These are phyloP conservation scores for Penicillium janthinellum DNA, from an alignment of 2,329 filamentous ascomycete species.

Conservation along the genomic window DNA sequence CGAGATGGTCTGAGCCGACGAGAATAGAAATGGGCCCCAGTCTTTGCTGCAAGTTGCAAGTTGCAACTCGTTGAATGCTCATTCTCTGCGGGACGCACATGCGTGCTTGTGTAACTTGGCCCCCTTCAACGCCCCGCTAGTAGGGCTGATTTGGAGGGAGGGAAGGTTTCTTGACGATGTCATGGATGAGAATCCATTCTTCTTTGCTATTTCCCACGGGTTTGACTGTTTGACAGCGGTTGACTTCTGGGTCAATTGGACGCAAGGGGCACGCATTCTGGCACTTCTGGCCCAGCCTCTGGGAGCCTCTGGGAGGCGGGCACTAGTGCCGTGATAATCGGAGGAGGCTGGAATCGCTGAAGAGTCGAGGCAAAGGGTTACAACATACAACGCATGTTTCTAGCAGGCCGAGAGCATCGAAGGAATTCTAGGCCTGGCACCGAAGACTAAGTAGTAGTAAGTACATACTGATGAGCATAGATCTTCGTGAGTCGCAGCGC, in stretches of 20 bases:
- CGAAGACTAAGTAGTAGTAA: not conserved
- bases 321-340: not conserved
- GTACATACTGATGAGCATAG: not conserved
- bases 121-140: not conserved
- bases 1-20: not conserved
- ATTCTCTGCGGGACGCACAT: not conserved
- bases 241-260: conserved; percentile 1
- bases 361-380: not conserved
- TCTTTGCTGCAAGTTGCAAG: not conserved
- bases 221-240: not conserved
- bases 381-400: not conserved
- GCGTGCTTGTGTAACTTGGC: conserved; percentile 5
- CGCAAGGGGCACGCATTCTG: conserved; percentile 13
- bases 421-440: not conserved
- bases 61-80: conserved; percentile 2
- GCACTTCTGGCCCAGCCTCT: not conserved
- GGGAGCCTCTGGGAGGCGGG: not conserved
- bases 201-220: not conserved
- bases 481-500: not conserved
- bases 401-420: not conserved
- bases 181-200: conserved; percentile 4
- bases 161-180: conserved; percentile 11
- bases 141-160: conserved; percentile 9
- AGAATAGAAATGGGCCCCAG: not conserved
- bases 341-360: not conserved